phyloP scores from a whole-genome alignment of 768 basidiomycete genomes.

The Mycena latifolia region DNA sequence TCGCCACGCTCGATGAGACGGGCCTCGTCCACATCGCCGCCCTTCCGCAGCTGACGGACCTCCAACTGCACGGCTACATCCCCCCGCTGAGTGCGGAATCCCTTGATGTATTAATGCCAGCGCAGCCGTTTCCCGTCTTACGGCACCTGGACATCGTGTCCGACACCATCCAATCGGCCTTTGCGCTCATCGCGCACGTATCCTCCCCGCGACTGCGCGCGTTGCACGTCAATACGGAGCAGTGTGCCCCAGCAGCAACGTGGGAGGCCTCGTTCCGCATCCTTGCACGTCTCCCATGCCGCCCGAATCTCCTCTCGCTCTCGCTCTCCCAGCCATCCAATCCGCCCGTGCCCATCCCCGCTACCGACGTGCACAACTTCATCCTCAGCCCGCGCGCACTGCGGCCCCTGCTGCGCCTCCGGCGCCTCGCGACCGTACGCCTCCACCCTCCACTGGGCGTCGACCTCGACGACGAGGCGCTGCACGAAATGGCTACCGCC shows the following conservation, averaged over 20 bases:
- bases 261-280: background rate
- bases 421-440: background rate
- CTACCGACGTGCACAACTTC: background rate
- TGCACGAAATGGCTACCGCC: slow-evolving; percentile 1
- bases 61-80: background rate
- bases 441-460: background rate
- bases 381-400: background rate
- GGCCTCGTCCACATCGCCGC: background rate
- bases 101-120: background rate
- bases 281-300: background rate
- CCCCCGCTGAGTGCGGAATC: background rate
- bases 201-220: background rate
- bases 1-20: background rate
- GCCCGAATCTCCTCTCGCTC: background rate
- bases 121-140: background rate
- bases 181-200: background rate
- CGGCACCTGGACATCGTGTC: background rate
- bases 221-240: background rate
- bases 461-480: slow-evolving; percentile 1
- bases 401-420: background rate
- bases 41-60: background rate
- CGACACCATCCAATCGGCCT: background rate
- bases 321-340: background rate
- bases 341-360: background rate
- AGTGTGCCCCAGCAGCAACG: background rate